A percentile compares a stretch with the other conserved stretches of the same genome.
Conservation (phyloP, 1,284 basidiomycete species). For the Malassezia pachydermatis region DNA sequence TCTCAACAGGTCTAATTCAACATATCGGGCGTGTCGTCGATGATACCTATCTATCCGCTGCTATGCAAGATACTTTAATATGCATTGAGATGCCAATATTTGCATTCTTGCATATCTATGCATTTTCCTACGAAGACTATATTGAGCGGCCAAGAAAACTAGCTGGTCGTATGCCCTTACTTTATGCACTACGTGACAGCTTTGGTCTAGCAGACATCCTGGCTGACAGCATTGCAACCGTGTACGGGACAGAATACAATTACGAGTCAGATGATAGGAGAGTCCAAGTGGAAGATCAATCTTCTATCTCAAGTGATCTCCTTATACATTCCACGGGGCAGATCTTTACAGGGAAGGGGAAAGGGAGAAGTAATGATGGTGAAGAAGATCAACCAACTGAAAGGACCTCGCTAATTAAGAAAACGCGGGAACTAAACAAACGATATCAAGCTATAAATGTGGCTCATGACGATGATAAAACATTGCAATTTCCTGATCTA, state of each 20-base stretch:
- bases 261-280: too few relatives aligned
- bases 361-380: too few relatives aligned
- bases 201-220: conserved; percentile 70
- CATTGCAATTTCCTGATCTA: conserved; percentile 54
- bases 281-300: too few relatives aligned
- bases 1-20: conserved; percentile 66
- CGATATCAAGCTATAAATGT: too few relatives aligned
- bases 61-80: conserved; percentile 52
- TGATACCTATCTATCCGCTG: conserved; percentile 53
- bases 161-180: conserved; percentile 35
- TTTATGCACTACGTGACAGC: conserved; percentile 66
- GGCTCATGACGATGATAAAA: conserved; percentile 17
- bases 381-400: too few relatives aligned
- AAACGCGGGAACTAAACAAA: too few relatives aligned
- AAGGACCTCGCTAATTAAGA: too few relatives aligned
- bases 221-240: conserved; percentile 71
- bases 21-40: conserved; percentile 66
- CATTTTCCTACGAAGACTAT: conserved; percentile 54
- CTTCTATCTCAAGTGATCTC: too few relatives aligned
- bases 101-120: conserved; percentile 80
- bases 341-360: too few relatives aligned
- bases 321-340: too few relatives aligned
- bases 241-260: conserved; percentile 78
- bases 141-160: conserved; percentile 29
- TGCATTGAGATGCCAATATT: conserved; percentile 98